phyloP scores from a whole-genome alignment of 2,329 filamentous ascomycete genomes.

The Verticillium nonalfalfae region DNA sequence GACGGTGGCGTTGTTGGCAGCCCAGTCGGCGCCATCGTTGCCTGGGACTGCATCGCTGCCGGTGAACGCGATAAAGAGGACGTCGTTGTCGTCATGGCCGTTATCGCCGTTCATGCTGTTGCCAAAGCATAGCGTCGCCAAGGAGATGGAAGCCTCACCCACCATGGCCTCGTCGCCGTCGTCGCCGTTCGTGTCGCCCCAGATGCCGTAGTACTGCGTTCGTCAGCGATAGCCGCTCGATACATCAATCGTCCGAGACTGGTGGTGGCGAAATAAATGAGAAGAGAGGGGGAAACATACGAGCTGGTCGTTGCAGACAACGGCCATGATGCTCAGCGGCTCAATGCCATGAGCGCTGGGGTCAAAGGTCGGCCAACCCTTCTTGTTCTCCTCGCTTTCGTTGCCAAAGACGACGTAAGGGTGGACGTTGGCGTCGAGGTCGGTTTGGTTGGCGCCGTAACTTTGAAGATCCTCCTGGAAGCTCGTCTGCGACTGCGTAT shows the following conservation, averaged over 20 bases:
- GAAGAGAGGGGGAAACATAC: slow-evolving; percentile 11
- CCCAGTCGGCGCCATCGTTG: slow-evolving; percentile 45
- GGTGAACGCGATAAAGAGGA: slow-evolving; percentile 56
- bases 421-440: slow-evolving; percentile 38
- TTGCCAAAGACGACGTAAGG: slow-evolving; percentile 45
- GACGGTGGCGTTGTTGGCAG: slow-evolving; percentile 35
- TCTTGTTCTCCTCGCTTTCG: slow-evolving; percentile 16
- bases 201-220: slow-evolving; percentile 47
- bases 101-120: slow-evolving; percentile 43
- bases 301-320: slow-evolving; percentile 39
- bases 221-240: neutral
- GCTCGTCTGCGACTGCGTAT: slow-evolving; percentile 39
- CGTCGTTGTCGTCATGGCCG: slow-evolving; percentile 51
- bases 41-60: slow-evolving; percentile 52
- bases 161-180: slow-evolving; percentile 38
- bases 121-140: slow-evolving; percentile 53
- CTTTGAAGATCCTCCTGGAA: slow-evolving; percentile 32
- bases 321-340: slow-evolving; percentile 41
- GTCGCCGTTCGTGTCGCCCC: slow-evolving; percentile 56
- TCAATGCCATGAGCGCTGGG: slow-evolving; percentile 29
- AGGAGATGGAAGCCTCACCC: slow-evolving; percentile 51
- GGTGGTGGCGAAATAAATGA: too few species aligned
- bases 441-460: slow-evolving; percentile 26
- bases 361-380: slow-evolving; percentile 23
- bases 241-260: too few species aligned